These are phyloP conservation scores for Ophiocordyceps polyrhachis-furcata DNA, from an alignment of 2,329 filamentous ascomycete genomes.

Conservation along the genomic window DNA sequence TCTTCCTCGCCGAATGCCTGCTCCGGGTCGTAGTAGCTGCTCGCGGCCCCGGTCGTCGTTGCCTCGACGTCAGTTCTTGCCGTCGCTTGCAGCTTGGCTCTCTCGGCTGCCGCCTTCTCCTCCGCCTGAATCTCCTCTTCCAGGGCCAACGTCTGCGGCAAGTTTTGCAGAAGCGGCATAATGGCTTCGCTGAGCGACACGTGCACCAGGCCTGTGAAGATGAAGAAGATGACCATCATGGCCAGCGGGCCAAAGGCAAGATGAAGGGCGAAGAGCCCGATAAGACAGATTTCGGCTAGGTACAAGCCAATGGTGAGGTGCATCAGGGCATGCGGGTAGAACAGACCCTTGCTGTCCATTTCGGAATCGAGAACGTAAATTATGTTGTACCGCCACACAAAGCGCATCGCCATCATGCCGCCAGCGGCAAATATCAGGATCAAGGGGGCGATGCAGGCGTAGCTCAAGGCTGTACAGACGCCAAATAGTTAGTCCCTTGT, in stretches of 20 bases:
- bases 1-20: constrained; percentile 16
- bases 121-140: constrained; percentile 27
- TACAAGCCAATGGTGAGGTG: constrained; percentile 76
- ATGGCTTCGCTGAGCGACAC: constrained; percentile 55
- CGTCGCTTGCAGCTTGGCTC: constrained; percentile 6
- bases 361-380: constrained; percentile 68
- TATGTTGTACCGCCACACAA: constrained; percentile 80
- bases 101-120: constrained; percentile 27
- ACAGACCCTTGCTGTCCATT: constrained; percentile 74
- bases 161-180: constrained; percentile 55
- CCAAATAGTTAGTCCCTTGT: neutral
- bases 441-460: constrained; percentile 71
- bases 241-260: constrained; percentile 49
- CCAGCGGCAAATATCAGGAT: constrained; percentile 66
- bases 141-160: constrained; percentile 53
- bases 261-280: constrained; percentile 64
- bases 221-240: constrained; percentile 55
- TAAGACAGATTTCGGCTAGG: constrained; percentile 61
- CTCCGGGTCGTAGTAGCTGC: constrained; percentile 16
- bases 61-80: constrained; percentile 6
- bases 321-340: constrained; percentile 74
- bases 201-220: constrained; percentile 64
- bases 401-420: constrained; percentile 64
- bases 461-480: constrained; percentile 46
- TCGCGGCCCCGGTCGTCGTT: constrained; percentile 10